A percentile compares a stretch with the other conserved stretches of the same genome.
These are phyloP conservation scores for Drosera spatulata DNA, from an alignment of 179 eudicot species.

Conservation along the genomic window DNA sequence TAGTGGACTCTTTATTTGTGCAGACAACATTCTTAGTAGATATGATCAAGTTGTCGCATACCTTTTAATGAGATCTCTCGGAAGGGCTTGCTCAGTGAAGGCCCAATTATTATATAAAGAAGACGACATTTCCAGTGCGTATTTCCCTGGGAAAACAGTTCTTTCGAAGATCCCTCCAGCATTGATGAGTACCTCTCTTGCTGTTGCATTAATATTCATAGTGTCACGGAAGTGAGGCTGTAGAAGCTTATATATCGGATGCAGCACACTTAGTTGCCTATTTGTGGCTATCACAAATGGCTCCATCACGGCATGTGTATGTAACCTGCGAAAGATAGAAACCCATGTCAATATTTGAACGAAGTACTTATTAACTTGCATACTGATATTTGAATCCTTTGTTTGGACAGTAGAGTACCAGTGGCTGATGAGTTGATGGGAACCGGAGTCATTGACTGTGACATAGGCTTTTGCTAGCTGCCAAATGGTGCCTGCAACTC, in stretches of 20 bases:
- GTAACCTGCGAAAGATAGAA: constrained; percentile 31
- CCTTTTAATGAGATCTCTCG: constrained; percentile 71
- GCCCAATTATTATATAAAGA: constrained; percentile 49
- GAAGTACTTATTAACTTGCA: too few species aligned
- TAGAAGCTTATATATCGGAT: constrained; percentile 67
- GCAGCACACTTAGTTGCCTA: constrained; percentile 68
- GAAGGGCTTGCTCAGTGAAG: constrained; percentile 68
- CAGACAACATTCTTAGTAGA: too few species aligned
- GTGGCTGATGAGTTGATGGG: constrained; percentile 46
- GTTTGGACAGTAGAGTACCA: constrained; percentile 15
- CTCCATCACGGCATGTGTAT: constrained; percentile 72
- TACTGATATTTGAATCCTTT: not conserved
- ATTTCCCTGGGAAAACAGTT: constrained; percentile 55
- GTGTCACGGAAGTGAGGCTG: constrained; percentile 77
- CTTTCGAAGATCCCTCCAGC: constrained; percentile 58
- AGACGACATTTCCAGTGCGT: constrained; percentile 64
- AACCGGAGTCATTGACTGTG: constrained; percentile 42
- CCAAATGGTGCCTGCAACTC: constrained; percentile 32
- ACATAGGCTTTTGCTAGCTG: constrained; percentile 42
- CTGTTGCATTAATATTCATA: constrained; percentile 67
- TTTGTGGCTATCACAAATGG: constrained; percentile 70
- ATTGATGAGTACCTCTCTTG: constrained; percentile 62
- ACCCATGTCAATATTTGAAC: too few species aligned
- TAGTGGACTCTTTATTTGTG: too few species aligned
- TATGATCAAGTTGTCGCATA: too few species aligned